Conservation (phyloP, 2,329 filamentous ascomycete genomes). For the Ploettnerulaceae sp. region DNA sequence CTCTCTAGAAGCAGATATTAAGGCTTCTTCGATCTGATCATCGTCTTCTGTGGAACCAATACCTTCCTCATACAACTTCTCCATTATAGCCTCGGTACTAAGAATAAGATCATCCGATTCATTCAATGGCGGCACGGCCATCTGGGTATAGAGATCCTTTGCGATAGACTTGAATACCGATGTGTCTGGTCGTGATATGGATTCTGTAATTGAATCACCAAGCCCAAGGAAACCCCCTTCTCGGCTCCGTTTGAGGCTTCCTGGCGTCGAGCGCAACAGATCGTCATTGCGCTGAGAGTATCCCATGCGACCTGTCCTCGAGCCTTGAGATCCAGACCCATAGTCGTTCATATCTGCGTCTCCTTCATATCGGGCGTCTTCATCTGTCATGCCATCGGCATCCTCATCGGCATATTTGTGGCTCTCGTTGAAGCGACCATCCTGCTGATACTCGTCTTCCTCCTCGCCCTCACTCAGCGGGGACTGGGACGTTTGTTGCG, state of each 20-base stretch:
- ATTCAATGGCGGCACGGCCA: slow-evolving; percentile 53
- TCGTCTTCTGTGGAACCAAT: slow-evolving; percentile 52
- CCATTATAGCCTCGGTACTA: slow-evolving; percentile 67
- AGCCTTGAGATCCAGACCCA: slow-evolving; percentile 31
- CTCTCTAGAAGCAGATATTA: slow-evolving; percentile 49
- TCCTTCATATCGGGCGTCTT: slow-evolving; percentile 38
- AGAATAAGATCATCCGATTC: slow-evolving; percentile 71
- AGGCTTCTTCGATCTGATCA: slow-evolving; percentile 50
- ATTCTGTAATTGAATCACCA: slow-evolving; percentile 18
- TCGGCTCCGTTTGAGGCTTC: slow-evolving; percentile 17
- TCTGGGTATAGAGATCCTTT: slow-evolving; percentile 59
- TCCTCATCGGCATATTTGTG: slow-evolving; percentile 19
- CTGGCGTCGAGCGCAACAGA: slow-evolving; percentile 6
- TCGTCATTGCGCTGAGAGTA: slow-evolving; percentile 46
- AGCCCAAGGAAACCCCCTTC: slow-evolving; percentile 16
- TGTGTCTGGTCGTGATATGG: slow-evolving; percentile 11
- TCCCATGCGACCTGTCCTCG: slow-evolving; percentile 26
- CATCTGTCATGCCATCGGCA: slow-evolving; percentile 37
- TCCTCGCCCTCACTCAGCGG: slow-evolving; percentile 38
- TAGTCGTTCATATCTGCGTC: slow-evolving; percentile 31
- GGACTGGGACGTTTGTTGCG: slow-evolving; percentile 33
- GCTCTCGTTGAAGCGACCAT: slow-evolving; percentile 4
- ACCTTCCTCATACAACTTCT: slow-evolving; percentile 58
- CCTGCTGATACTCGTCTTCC: slow-evolving; percentile 37
- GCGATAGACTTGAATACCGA: slow-evolving; percentile 60